Conservation (phyloP, 139 green algal species). For the Zygnema circumcarinatum region DNA sequence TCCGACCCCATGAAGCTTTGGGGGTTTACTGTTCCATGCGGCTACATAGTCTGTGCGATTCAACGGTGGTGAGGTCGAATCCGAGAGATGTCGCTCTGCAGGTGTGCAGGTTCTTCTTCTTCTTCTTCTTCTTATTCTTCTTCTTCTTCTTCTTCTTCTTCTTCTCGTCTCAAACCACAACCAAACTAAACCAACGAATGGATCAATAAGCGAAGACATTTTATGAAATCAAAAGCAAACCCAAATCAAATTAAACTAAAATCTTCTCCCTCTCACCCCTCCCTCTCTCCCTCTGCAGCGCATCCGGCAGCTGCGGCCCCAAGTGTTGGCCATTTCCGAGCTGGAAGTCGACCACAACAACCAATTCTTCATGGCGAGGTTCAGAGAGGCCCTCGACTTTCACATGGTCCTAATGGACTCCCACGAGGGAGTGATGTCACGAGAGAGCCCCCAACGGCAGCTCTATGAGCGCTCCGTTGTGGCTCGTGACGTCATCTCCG, state of each 20-base stretch:
- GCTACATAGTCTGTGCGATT: slow-evolving; percentile 22
- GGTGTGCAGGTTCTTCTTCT: neutral
- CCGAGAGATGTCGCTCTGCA: slow-evolving; percentile 21
- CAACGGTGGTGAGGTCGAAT: slow-evolving; percentile 18
- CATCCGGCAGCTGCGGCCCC: neutral
- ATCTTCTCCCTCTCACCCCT: neutral
- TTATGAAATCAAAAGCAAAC: no score
- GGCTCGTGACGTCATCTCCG: slow-evolving; percentile 24
- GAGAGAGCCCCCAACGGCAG: slow-evolving; percentile 9
- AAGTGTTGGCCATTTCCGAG: neutral
- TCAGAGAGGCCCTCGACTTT: neutral
- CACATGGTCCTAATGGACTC: no score
- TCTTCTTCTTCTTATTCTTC: neutral
- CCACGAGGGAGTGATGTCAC: neutral
- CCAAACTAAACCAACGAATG: no score
- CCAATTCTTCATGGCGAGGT: slow-evolving; percentile 22
- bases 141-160: neutral
- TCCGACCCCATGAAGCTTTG: neutral
- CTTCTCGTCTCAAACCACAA: no score
- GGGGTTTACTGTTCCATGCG: slow-evolving; percentile 29
- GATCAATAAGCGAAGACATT: no score
- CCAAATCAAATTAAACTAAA: neutral
- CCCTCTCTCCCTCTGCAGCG: neutral
- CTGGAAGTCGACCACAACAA: slow-evolving; percentile 13
- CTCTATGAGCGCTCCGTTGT: slow-evolving; percentile 17